Conservation (phyloP, 768 basidiomycete genomes). For the Lactarius hengduanensis region DNA sequence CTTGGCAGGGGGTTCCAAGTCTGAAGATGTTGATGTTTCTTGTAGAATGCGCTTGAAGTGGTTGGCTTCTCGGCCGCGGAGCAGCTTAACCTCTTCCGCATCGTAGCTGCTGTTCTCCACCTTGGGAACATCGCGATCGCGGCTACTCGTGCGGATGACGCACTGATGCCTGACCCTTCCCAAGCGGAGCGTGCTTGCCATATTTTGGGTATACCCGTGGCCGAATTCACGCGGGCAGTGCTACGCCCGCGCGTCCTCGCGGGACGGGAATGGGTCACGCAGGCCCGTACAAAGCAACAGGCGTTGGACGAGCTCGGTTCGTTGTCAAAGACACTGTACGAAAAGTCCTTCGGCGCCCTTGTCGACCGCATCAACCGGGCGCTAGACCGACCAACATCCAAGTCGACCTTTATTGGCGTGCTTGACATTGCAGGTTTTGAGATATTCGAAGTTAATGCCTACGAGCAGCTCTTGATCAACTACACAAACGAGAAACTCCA, state of each 20-base stretch:
- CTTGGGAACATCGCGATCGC: conserved; percentile 90
- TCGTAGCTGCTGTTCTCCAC: conserved; percentile 91
- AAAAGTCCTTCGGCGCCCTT: conserved; percentile 91
- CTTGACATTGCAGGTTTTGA: conserved; percentile 99
- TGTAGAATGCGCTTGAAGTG: conserved; percentile 75
- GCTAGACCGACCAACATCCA: conserved; percentile 87
- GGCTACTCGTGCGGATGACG: conserved; percentile 76
- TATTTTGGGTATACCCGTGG: conserved; percentile 81
- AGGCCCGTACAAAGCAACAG: conserved; percentile 87
- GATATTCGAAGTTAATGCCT: conserved; percentile 91
- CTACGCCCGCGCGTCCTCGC: conserved; percentile 89
- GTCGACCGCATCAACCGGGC: conserved; percentile 96
- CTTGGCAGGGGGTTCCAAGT: background rate
- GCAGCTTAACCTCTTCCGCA: conserved; percentile 90
- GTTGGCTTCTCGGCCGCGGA: conserved; percentile 86
- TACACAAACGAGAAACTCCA: conserved; percentile 99
- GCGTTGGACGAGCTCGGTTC: conserved; percentile 90
- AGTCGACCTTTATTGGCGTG: conserved; percentile 95
- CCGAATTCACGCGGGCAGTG: conserved; percentile 86
- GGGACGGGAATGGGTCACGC: conserved; percentile 95
- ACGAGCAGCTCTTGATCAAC: conserved; percentile 98
- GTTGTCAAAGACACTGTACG: conserved; percentile 93
- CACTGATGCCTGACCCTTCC: conserved; percentile 71
- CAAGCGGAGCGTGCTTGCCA: conserved; percentile 91
- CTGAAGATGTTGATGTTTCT: conserved; percentile 19